Evolutionary conservation across 225 moss, liverwort and hornwort species (phyloP).

Genomic region (Pleurozium schreberi): DNA sequence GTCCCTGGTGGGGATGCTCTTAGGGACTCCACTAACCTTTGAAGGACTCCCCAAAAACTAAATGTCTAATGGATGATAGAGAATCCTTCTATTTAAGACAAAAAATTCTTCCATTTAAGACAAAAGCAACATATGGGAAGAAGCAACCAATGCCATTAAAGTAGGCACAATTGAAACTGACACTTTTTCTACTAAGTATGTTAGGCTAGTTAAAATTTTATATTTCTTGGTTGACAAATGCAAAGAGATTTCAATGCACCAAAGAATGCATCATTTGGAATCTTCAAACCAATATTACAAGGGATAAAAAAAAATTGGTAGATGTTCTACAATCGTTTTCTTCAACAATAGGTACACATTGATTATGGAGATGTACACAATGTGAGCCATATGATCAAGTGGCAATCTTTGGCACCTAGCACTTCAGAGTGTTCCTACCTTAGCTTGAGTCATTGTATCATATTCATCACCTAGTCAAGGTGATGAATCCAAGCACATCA

Average conservation of each 20-base stretch:
- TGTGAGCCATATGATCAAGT: not conserved
- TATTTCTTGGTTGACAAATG: not conserved
- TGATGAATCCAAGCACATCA: not conserved
- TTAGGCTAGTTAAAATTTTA: not conserved
- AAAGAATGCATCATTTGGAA: not conserved
- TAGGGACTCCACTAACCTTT: no score
- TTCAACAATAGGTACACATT: not conserved
- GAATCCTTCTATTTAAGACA: no score
- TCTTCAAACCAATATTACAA: not conserved
- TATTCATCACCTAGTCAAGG: not conserved
- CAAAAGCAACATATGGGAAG: no score
- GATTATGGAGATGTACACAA: not conserved
- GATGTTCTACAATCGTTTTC: not conserved
- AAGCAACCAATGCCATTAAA: no score
- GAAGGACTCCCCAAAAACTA: no score
- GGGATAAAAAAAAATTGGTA: not conserved
- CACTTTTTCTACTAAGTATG: not conserved
- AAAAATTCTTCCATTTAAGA: no score
- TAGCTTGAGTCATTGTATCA: not conserved
- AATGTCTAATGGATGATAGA: no score
- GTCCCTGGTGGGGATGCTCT: no score
- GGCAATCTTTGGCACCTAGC: not conserved
- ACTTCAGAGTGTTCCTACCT: not conserved
- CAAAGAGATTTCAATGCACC: not conserved
- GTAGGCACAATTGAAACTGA: fast-evolving